Percentiles rank a stretch among this genome's conserved stretches.
phyloP scores from a whole-genome alignment of 2,329 filamentous ascomycete genomes.

The Sporothrix humicola region DNA sequence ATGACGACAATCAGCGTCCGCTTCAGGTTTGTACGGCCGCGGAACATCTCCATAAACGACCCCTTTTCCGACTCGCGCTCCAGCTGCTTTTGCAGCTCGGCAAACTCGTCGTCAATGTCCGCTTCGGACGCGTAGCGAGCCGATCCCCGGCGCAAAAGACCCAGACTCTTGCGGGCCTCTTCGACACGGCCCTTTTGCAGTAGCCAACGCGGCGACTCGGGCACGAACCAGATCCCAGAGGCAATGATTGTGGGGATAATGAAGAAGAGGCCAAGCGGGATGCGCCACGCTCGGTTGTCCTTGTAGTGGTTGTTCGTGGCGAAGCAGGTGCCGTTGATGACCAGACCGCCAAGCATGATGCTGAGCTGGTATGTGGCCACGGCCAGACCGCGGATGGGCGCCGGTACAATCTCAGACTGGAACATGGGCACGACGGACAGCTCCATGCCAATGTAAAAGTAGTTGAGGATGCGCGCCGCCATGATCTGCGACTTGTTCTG shows the following conservation, averaged over 20 bases:
- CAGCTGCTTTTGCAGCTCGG: conserved; percentile 25
- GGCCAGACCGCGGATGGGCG: conserved; percentile 43
- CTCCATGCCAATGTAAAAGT: conserved; percentile 50
- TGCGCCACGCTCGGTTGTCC: conserved; percentile 44
- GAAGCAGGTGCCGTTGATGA: conserved; percentile 42
- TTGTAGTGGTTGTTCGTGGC: conserved; percentile 42
- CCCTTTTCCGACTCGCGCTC: conserved; percentile 20
- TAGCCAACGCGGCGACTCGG: conserved; percentile 36
- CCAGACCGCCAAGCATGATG: conserved; percentile 40
- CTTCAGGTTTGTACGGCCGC: conserved; percentile 19
- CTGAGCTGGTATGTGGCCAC: conserved; percentile 47
- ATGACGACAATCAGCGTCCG: conserved; percentile 29
- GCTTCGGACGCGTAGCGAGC: conserved; percentile 30
- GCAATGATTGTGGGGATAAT: conserved; percentile 28
- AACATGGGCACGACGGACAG: conserved; percentile 47
- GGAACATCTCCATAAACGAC: conserved; percentile 22
- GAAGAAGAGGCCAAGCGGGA: conserved; percentile 45
- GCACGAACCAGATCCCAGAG: conserved; percentile 30
- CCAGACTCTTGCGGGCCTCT: conserved; percentile 22
- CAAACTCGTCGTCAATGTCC: conserved; percentile 36
- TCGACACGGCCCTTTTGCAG: conserved; percentile 28
- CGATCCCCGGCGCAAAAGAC: conserved; percentile 33
- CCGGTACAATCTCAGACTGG: conserved; percentile 46
- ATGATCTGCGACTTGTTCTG: conserved; percentile 44
- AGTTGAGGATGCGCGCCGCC: conserved; percentile 46